Base-by-base conservation (phyloP, 345 rosid species). In the Gossypium raimondii region DNA sequence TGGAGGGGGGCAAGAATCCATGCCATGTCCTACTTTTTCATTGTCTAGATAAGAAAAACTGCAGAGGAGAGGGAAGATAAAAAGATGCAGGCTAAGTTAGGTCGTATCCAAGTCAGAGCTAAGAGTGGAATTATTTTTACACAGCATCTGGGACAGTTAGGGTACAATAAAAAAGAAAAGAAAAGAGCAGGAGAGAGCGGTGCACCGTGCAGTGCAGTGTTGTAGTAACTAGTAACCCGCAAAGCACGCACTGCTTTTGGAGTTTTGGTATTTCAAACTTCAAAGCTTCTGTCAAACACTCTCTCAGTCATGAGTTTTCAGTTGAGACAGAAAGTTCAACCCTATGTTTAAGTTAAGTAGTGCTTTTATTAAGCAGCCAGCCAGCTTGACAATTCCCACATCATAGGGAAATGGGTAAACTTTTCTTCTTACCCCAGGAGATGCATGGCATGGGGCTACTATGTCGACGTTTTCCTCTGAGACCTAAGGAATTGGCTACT, bases 221-320 rank as follows among this genome's bases (percentile, higher is more conserved):
- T 5, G 7, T 34, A 34, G 41, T 5, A 34, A 27, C 74, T 66
- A 27, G 76, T 66, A 79, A 81, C 85, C 84, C 89, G 89, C 77
- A 76, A 75, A 81, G 84, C 85, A 83, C 83, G 88, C 86, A 79
- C 83, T 72, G 48, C 50, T 18, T 75, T 52, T 66, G 43, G 44
- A 34, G 13, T 43, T 71, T 60, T 58, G 51, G 52, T 13, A 34
- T 72, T 67, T 70, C 77, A 60, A 78, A 50, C 67, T 67, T 70
- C 77, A 60, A 78, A 50, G 41, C 62, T 18, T 27, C 22, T 62
- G 45, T 16, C 47, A 38, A 38, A 64, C 68, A 64, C 25, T 1
- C 67, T 34, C 41, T 34, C 41, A 34, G 41, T 34, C 41, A 34
- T 34, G 41, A 6, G 41, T 5, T 34, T 34, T 34, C 41, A 34